A percentile compares a stretch with the other conserved stretches of the same genome.
Conservation (phyloP, 352 stramenopile genomes). For the Pythium dissotocum region DNA sequence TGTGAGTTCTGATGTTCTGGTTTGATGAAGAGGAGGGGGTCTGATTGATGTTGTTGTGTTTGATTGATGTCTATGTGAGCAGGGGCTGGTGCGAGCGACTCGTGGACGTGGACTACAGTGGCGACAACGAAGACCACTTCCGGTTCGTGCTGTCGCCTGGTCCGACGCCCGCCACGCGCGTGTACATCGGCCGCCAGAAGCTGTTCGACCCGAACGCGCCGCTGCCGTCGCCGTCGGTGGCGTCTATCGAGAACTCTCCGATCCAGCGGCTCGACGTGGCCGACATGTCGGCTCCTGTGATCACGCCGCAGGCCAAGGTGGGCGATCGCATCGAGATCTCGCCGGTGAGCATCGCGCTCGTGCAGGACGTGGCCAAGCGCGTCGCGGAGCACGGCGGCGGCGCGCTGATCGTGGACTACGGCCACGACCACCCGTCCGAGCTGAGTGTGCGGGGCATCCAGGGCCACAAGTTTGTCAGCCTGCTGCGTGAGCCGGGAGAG, state of each 20-base stretch:
- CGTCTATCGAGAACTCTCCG: slow-evolving; percentile 5
- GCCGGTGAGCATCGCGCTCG: slow-evolving; percentile 89
- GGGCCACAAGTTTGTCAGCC: slow-evolving; percentile 93
- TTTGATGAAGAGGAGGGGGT: neutral
- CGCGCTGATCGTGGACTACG: slow-evolving; percentile 95
- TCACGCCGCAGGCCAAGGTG: slow-evolving; percentile 51
- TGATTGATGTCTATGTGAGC: slow-evolving; percentile 2
- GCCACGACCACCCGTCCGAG: slow-evolving; percentile 86
- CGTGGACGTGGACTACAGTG: slow-evolving; percentile 87
- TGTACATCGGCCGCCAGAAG: slow-evolving; percentile 86
- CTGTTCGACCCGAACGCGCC: slow-evolving; percentile 61
- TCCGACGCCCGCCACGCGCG: slow-evolving; percentile 88
- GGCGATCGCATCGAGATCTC: slow-evolving; percentile 94
- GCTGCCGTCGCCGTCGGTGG: slow-evolving; percentile 7
- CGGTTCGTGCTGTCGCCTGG: slow-evolving; percentile 93
- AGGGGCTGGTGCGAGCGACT: slow-evolving; percentile 94
- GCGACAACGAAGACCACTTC: slow-evolving; percentile 85
- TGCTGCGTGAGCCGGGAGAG: slow-evolving; percentile 89
- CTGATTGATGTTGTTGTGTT: neutral
- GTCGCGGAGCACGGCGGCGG: slow-evolving; percentile 83
- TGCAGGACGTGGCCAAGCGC: slow-evolving; percentile 91
- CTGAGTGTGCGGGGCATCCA: slow-evolving; percentile 94
- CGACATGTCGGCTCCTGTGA: slow-evolving; percentile 46
- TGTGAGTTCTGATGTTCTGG: slow-evolving; percentile 30
- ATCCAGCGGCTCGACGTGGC: slow-evolving; percentile 59